Evolutionary conservation across 108 stramenopile species (phyloP), one percentile per base, ranked within the genome.

Genomic region (Craspedostauros australis): DNA sequence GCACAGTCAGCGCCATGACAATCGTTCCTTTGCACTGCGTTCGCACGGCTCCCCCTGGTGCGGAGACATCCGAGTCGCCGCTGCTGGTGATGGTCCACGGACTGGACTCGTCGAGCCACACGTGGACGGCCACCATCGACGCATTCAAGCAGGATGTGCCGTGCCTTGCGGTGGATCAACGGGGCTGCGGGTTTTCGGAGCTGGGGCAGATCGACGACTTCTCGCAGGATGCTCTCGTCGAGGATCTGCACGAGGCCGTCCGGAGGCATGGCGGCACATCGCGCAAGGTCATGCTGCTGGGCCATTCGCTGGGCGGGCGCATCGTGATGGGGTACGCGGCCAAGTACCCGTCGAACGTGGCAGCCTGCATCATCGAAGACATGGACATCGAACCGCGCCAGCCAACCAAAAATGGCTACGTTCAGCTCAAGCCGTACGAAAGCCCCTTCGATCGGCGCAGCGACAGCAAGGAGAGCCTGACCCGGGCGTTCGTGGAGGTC

Each of bases 291-390:
- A 57, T 74, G 7, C n/a, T 77, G 0, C 63, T 77, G 7, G 76
- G 76, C 4, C 76, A 77, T 46, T 62, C 59, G 11, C 60, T 77
- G 67, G 76, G 76, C 15, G 76, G 72, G 1, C 37, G 72, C 6
- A 29, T 73, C 20, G 76, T 61, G 24, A 64, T 73, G 66, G 28
- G 31, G 3, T 58, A 37, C 58, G 71, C 73, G 2, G 69, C 62
- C 2, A 46, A 19, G 18, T 34, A 65, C 32, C 68, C 72, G 5
- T 47, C 53, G 19, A 22, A 23, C 4, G 27, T 78, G 8, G 46
- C 41, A n/a, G 63, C 68, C 9, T 34, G 60, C 21, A 48, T 74
- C 15, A 60, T 70, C 19, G 75, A 76, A 46, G 70, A 76, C 53
- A 76, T 76, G 70, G 70, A 76, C 51, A 68, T 49, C 5, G 14